These are phyloP conservation scores for Lentinula sp. DNA, from an alignment of 768 basidiomycete genomes.

Conservation along the genomic window DNA sequence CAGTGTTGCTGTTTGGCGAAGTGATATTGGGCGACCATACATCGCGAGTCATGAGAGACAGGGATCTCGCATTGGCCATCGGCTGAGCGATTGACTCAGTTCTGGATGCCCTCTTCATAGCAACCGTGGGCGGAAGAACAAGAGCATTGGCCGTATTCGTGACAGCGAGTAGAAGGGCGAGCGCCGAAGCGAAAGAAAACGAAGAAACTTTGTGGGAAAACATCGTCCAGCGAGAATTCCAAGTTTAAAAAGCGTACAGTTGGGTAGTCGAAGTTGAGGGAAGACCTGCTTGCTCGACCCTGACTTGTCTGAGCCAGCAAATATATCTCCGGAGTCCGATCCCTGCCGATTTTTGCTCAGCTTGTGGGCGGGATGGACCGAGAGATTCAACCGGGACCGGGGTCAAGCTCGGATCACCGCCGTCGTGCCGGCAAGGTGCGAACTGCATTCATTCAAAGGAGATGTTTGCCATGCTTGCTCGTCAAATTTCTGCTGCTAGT, in stretches of 20 bases:
- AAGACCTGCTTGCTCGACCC: conserved; percentile 8
- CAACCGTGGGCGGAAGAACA: conserved; percentile 21
- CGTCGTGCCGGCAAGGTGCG: no score
- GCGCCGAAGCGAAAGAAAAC: conserved; percentile 13
- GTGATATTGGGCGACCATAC: conserved; percentile 39
- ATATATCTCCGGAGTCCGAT: not conserved
- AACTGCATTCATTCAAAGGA: no score
- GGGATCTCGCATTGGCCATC: not conserved
- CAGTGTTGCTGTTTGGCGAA: conserved; percentile 26
- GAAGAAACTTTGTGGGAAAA: conserved; percentile 20
- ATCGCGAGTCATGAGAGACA: conserved; percentile 15
- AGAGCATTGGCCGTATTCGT: conserved; percentile 13
- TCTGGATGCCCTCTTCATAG: conserved; percentile 7
- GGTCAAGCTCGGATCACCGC: no score
- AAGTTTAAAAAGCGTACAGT: conserved; percentile 5
- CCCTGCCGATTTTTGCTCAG: not conserved
- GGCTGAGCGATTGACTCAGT: not conserved
- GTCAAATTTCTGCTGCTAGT: no score
- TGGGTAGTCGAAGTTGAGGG: conserved; percentile 10
- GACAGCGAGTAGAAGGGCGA: conserved; percentile 16
- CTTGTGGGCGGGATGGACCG: not conserved
- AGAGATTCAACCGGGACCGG: not conserved
- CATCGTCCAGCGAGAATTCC: conserved; percentile 23
- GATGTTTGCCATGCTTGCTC: no score
- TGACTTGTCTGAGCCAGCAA: conserved; percentile 6